Evolutionary conservation across 768 basidiomycete species (phyloP), one percentile per base, ranked within the genome.

Genomic region (Gymnopilus dilepis): DNA sequence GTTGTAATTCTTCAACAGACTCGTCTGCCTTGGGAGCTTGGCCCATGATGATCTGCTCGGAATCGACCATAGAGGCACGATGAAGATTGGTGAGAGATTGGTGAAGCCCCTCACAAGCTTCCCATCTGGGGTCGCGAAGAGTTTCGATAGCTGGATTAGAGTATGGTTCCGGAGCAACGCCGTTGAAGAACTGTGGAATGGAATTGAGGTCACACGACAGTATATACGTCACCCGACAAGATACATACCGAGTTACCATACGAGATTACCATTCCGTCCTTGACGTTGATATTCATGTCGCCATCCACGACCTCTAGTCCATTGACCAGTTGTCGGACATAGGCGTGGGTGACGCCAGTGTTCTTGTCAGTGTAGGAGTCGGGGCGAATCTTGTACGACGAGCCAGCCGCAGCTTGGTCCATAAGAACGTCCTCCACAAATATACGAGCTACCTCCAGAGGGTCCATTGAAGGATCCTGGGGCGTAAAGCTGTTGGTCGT

Each of bases 271-370:
- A 83, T 77, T 43, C 94, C 95, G 57, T 91, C 84, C 76, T 89
- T 89, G 74, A 98, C 80, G 79, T 98, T 97, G 71, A 99, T 77
- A 73, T 98, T 98, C 79, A 97, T 86, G 75, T 97, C 91, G 28
- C 92, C 93, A 69, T 97, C 94, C 11, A 84, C 83, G 15, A 99
- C 94, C 70, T 97, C 93, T 45, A 97, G 78, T 13, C 94, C 95
- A 59, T 91, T 88, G 69, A 95, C 77, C 60, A 91, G 64, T 77
- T 99, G 96, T 66, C 89, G 85, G 63, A 90, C 87, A 72, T 96
- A 97, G 67, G 95, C 82, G 76, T 98, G 95, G 28, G 93, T 90
- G 53, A 97, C 82, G n/a, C 91, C 91, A 2, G 92, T 95, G 62
- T 84, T 86, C 60, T 78, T 76, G 77, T 98, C 96, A 48, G 92